Evolutionary conservation across 2,329 filamentous ascomycete genomes (phyloP).

Genomic region (Madurella mycetomatis): DNA sequence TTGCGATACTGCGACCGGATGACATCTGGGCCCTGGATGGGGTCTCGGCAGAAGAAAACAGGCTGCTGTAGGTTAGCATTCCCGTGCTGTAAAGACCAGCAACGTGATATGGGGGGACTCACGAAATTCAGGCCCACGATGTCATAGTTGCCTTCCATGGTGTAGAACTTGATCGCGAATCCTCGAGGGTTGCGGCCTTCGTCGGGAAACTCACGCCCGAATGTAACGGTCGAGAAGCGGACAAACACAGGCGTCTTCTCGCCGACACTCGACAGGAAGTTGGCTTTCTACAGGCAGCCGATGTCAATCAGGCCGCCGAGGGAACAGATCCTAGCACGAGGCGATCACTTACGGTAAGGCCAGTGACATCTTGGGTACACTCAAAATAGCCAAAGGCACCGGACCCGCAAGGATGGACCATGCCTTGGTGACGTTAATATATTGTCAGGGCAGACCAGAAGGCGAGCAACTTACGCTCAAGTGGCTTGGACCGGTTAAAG

Average conservation of each 20-base stretch:
- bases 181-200: constrained; percentile 76
- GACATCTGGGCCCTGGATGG: constrained; percentile 67
- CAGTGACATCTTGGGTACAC: constrained; percentile 56
- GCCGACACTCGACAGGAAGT: constrained; percentile 17
- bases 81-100: too few species aligned
- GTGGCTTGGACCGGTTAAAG: constrained; percentile 52
- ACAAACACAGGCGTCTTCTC: constrained; percentile 59
- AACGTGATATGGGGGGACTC: not conserved
- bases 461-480: constrained; percentile 34
- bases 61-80: constrained; percentile 32
- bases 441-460: not conserved
- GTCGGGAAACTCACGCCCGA: constrained; percentile 71
- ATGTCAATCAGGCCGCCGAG: not conserved
- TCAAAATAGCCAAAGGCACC: constrained; percentile 51
- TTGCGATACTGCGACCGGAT: constrained; percentile 61
- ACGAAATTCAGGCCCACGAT: constrained; percentile 65
- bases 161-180: constrained; percentile 74
- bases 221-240: constrained; percentile 73
- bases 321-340: not conserved
- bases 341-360: constrained; percentile 43
- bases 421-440: not conserved
- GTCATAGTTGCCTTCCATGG: constrained; percentile 72
- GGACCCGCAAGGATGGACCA: constrained; percentile 29
- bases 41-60: constrained; percentile 71
- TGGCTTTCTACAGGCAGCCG: constrained; percentile 37